These are phyloP conservation scores for Pyrenophora tritici-repentis DNA, from an alignment of 2,329 filamentous ascomycete species.

Conservation along the genomic window DNA sequence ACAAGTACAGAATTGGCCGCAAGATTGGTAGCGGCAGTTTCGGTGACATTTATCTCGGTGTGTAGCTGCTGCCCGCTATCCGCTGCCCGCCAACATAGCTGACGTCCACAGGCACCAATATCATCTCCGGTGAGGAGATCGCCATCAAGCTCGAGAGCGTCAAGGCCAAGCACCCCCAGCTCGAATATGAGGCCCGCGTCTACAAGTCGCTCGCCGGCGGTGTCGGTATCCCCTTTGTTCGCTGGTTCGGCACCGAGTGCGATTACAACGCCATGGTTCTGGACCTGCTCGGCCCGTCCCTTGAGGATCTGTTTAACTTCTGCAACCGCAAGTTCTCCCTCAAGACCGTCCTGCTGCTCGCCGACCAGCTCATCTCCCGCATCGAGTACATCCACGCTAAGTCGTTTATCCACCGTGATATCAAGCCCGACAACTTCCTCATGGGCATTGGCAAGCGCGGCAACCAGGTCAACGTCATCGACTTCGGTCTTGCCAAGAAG, in stretches of 20 bases:
- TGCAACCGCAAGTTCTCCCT: slow-evolving; percentile 99
- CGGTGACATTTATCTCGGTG: slow-evolving; percentile 93
- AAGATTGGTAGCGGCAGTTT: slow-evolving; percentile 99
- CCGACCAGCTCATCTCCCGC: slow-evolving; percentile 97
- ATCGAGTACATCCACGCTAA: slow-evolving; percentile 99
- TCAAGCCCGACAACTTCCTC: slow-evolving; percentile 99
- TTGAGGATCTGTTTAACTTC: slow-evolving; percentile 99
- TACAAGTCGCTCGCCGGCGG: slow-evolving; percentile 89
- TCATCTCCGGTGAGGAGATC: slow-evolving; percentile 99
- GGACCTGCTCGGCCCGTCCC: slow-evolving; percentile 89
- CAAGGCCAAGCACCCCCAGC: slow-evolving; percentile 98
- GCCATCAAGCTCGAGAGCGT: slow-evolving; percentile 99
- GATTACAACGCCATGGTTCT: slow-evolving; percentile 99
- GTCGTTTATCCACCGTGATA: slow-evolving; percentile 99
- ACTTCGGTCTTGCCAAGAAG: slow-evolving; percentile 99
- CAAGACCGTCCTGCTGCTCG: slow-evolving; percentile 95
- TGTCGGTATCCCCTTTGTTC: slow-evolving; percentile 97
- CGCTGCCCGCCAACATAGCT: slow-evolving; percentile 12
- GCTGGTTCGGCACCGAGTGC: slow-evolving; percentile 99
- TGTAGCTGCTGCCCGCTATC: slow-evolving; percentile 28
- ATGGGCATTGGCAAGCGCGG: slow-evolving; percentile 99
- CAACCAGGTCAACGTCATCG: slow-evolving; percentile 99
- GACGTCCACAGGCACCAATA: slow-evolving; percentile 78
- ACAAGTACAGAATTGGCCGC: slow-evolving; percentile 98
- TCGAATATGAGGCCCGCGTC: slow-evolving; percentile 97